phyloP scores from a whole-genome alignment of 129 eudicot genomes.

The Chrysanthemum lavandulifolium region DNA sequence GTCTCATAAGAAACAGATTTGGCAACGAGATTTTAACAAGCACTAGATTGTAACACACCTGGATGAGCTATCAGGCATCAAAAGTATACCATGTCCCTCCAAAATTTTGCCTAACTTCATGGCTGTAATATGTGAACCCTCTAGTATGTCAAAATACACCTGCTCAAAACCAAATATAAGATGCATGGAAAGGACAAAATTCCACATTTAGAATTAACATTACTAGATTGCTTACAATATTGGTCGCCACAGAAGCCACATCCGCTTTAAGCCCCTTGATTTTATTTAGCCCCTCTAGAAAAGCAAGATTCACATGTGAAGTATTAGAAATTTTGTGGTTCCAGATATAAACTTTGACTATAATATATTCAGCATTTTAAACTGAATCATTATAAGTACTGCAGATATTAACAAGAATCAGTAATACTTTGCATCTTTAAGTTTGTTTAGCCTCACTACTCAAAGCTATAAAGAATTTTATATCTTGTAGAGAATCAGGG shows the following conservation, averaged over 20 bases:
- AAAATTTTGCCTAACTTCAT: conserved; percentile 57
- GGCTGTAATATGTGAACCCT: conserved; percentile 52
- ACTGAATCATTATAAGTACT: too few relatives aligned
- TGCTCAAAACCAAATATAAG: conserved; percentile 23
- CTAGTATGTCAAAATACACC: conserved; percentile 70
- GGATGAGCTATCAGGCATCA: conserved; percentile 63
- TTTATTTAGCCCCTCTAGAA: conserved; percentile 65
- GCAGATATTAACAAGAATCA: too few relatives aligned
- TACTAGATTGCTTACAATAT: conserved; percentile 61
- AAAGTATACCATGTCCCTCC: conserved; percentile 70
- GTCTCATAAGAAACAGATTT: too few relatives aligned
- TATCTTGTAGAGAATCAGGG: too few relatives aligned
- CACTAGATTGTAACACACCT: conserved; percentile 43
- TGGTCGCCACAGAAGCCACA: conserved; percentile 72
- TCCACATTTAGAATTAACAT: not conserved
- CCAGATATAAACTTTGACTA: conserved; percentile 25
- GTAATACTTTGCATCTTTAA: too few relatives aligned
- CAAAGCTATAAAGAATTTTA: too few relatives aligned
- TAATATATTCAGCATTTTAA: too few relatives aligned
- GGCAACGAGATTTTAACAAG: not conserved
- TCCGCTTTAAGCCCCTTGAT: conserved; percentile 76
- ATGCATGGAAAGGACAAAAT: not conserved
- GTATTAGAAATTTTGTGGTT: conserved; percentile 13
- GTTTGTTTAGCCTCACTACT: too few relatives aligned
- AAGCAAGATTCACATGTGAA: conserved; percentile 24